These are phyloP conservation scores for Microstegium vimineum DNA, from an alignment of 176 grass and related monocot species.

Conservation along the genomic window DNA sequence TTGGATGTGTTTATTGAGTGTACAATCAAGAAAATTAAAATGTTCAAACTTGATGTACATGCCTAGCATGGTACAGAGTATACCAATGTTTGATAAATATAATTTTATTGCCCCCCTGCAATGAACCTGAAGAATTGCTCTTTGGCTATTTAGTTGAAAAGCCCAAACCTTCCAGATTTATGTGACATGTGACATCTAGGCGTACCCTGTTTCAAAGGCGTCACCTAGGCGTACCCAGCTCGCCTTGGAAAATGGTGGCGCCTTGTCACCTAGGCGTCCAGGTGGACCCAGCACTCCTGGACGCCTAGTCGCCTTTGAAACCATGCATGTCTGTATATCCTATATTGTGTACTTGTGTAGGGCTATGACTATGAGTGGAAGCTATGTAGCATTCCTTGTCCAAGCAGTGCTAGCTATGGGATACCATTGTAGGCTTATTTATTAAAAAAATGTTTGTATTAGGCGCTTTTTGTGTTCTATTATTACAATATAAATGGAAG, in stretches of 20 bases:
- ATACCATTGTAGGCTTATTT: not conserved
- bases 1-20: slow-evolving; percentile 1
- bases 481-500: not conserved
- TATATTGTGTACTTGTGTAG: not conserved
- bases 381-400: not conserved
- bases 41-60: not conserved
- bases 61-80: not conserved
- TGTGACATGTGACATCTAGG: not conserved
- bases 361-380: not conserved
- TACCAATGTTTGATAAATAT: not conserved
- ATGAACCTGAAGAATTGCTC: too few relatives aligned
- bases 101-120: not conserved
- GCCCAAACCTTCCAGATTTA: not conserved
- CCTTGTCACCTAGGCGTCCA: not conserved
- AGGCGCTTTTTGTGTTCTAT: not conserved
- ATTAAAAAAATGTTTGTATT: not conserved
- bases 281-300: not conserved
- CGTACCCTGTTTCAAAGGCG: not conserved
- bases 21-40: not conserved
- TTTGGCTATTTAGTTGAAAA: not conserved
- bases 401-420: not conserved
- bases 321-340: not conserved
- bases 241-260: not conserved
- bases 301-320: not conserved
- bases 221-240: not conserved